These are phyloP conservation scores for Lupinus albus DNA, from an alignment of 306 rosid genomes.

Conservation along the genomic window DNA sequence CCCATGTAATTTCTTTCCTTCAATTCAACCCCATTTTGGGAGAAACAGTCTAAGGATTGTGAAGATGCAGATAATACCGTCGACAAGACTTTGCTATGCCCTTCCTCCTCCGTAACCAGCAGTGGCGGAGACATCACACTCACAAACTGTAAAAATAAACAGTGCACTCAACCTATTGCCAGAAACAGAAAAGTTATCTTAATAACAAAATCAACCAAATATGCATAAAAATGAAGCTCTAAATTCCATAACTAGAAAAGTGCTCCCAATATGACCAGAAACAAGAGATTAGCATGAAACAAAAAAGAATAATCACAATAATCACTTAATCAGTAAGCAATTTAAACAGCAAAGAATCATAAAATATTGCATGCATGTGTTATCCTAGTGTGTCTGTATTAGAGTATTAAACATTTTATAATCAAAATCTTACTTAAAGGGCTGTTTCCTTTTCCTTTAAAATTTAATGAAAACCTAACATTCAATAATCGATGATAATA, in stretches of 20 bases:
- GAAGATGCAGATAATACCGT: constrained; percentile 57
- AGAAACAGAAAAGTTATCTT: constrained; percentile 1
- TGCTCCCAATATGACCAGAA: not conserved
- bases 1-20: constrained; percentile 87
- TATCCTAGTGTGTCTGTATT: not conserved
- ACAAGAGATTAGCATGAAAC: not conserved
- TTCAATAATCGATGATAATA: not conserved
- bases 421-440: not conserved
- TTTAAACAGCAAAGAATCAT: constrained; percentile 10
- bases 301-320: constrained; percentile 1
- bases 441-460: not conserved
- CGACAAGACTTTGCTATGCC: constrained; percentile 56
- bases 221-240: not conserved
- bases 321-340: constrained; percentile 15
- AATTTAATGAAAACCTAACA: not conserved
- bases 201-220: not conserved
- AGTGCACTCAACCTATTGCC: constrained; percentile 2
- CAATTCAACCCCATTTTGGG: constrained; percentile 64
- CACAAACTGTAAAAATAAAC: constrained; percentile 32
- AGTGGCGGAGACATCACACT: constrained; percentile 74
- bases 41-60: constrained; percentile 55
- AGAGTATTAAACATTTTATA: not conserved
- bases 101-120: constrained; percentile 73
- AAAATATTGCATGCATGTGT: constrained; percentile 26
- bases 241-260: too few species aligned